Conservation (phyloP, 2,329 filamentous ascomycete genomes). For the Penicillium sp. region DNA sequence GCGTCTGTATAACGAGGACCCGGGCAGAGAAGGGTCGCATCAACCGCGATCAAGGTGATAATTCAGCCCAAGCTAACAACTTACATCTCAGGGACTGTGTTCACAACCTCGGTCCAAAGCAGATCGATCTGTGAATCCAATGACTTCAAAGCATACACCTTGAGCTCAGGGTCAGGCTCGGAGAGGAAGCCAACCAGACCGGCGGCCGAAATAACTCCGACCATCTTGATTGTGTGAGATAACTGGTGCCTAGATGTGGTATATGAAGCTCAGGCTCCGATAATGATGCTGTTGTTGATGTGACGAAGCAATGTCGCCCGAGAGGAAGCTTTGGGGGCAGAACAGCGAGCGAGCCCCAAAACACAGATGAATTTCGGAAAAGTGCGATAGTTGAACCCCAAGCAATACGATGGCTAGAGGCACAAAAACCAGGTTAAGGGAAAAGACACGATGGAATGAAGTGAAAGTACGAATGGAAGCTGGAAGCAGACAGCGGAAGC, state of each 20-base stretch:
- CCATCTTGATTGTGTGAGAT: constrained; percentile 60
- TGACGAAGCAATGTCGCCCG: constrained; percentile 35
- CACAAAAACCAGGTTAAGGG: constrained; percentile 10
- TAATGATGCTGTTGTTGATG: constrained; percentile 25
- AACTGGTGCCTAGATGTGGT: constrained; percentile 12
- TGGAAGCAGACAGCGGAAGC: constrained; percentile 27
- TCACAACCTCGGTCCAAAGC: constrained; percentile 96
- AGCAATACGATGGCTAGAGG: constrained; percentile 6
- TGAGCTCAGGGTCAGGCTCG: constrained; percentile 90
- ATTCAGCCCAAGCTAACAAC: constrained; percentile 29
- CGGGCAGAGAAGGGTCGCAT: neutral
- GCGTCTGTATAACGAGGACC: constrained; percentile 13
- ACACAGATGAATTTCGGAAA: constrained; percentile 3
- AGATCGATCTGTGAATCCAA: constrained; percentile 96
- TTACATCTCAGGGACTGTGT: constrained; percentile 90
- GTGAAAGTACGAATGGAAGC: constrained; percentile 24
- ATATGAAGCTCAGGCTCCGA: constrained; percentile 11
- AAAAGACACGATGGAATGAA: constrained; percentile 23
- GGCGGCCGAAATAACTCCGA: constrained; percentile 88
- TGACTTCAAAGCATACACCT: constrained; percentile 90
- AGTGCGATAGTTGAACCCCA: constrained; percentile 5
- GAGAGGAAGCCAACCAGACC: constrained; percentile 93
- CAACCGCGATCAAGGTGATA: neutral
- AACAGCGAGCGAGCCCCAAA: constrained; percentile 22
- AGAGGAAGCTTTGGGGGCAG: constrained; percentile 26